Conservation (phyloP, 345 rosid species). For the Heritiera littoralis region DNA sequence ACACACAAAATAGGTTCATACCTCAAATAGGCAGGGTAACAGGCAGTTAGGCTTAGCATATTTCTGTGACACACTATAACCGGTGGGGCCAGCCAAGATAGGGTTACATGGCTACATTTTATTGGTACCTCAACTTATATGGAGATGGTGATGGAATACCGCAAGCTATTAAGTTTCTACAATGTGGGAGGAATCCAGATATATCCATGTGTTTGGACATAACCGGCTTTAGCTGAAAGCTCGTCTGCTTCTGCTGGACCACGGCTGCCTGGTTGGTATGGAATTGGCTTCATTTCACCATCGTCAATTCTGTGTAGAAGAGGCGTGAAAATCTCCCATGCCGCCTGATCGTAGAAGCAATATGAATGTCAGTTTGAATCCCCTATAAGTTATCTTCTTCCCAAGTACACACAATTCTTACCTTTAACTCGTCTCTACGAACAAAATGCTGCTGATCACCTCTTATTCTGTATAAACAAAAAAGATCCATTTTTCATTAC, state of each 20-base stretch:
- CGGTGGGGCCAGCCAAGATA: neutral
- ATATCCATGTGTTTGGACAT: constrained; percentile 92
- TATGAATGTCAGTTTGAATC: neutral
- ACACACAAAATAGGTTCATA: neutral
- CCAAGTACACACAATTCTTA: constrained; percentile 26
- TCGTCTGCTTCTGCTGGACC: constrained; percentile 90
- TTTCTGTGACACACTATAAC: neutral
- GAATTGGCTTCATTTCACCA: constrained; percentile 71
- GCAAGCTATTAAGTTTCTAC: constrained; percentile 33
- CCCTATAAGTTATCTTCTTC: constrained; percentile 1
- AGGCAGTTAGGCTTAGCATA: constrained; percentile 6
- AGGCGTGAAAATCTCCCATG: constrained; percentile 99
- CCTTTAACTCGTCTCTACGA: constrained; percentile 97
- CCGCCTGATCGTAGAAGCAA: constrained; percentile 24
- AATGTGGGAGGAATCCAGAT: constrained; percentile 96
- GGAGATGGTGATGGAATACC: neutral
- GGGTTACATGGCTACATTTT: constrained; percentile 18
- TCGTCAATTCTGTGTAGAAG: constrained; percentile 77
- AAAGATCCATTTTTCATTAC: neutral
- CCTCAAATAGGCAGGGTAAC: neutral
- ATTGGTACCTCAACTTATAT: constrained; percentile 2
- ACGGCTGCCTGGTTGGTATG: constrained; percentile 85
- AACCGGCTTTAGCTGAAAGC: constrained; percentile 73
- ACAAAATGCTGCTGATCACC: constrained; percentile 99
- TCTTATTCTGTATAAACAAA: constrained; percentile 57